Base-by-base conservation (phyloP, 2,329 filamentous ascomycete species). In the Sclerotinia subarctica region DNA sequence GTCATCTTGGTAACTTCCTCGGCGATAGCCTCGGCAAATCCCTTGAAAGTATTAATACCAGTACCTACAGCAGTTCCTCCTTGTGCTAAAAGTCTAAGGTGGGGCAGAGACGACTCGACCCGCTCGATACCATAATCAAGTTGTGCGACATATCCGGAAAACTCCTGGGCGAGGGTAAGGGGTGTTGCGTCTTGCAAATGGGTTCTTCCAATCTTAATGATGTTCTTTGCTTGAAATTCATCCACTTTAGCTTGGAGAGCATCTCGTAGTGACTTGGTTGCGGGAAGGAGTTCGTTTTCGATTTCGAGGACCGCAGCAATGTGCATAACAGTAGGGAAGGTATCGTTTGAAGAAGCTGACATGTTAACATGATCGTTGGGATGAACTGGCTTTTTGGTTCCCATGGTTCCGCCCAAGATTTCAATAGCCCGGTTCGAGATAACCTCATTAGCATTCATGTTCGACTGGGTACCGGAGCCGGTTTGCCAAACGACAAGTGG, bases 361-460 rank as follows among this genome's bases (percentile, higher is more conserved):
- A 96, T 96, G 88, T 99, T 99, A 81, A 99, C 95, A 81, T 99
- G 95, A 84, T 99, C 95, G 82, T 98, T 99, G 77, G 95, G 95
- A 83, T 99, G 95, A 72, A 99, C 95, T 38, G 95, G 95, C 85
- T 96, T 97, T 90, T 98, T 98, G 87, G 85, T 90, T 75, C 95
- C 95, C 92, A 93, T 97, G 73, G 86, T 86, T 76, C 95, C 95
- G 75, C 95, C 95, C 66, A 98, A 86, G 72, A 98, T 96, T 85
- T 98, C 94, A 81, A 98, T 98, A 73, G 95, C 95, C 73, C 95
- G 92, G 87, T 98, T 99, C 73, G 94, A 97, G 81, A 99, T 98
- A 81, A 99, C 95, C 81, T 99, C 95, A 84, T 99, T 99, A 79
- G 94, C 94, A 84, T 99, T 99, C 95, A 98, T 98, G 88, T 78